Evolutionary conservation across 2,329 filamentous ascomycete genomes (phyloP), one percentile per base, ranked within the genome.

Genomic region (Monilinia aucupariae): DNA sequence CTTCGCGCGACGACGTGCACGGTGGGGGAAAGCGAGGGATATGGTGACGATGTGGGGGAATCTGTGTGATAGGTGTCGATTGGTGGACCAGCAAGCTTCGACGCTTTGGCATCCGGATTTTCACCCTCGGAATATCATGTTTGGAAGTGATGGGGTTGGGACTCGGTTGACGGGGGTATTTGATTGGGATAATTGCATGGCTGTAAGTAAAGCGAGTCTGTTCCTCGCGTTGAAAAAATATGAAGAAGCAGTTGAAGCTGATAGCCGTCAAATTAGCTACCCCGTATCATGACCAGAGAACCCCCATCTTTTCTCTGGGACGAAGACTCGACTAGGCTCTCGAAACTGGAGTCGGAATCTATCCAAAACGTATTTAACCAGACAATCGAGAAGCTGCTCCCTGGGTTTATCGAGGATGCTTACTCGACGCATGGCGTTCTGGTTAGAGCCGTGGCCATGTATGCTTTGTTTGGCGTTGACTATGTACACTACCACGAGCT

Each of bases 71-170:
- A 41, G 12, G 10, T 3, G 7, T 5, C 7, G 27, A 20, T 7
- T 55, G 6, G 15, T 4, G 5, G 25, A 13, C n/a, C 2, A 45
- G 7, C 41, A 39, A 27, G n/a, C 37, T 7, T 30, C 52, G 5
- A 13, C 13, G 43, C 52, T 55, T 43, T 55, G 37, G 25, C 52
- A 55, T 43, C 37, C 52, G 20, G 52, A 55, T 6, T 55, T 55
- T n/a, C 37, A 43, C 15, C 52, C 52, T n/a, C 30, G 52, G 4
- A 55, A 55, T 8, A 43, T 43, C 0, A n/a, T 55, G 10, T 4
- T 43, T 13, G 8, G 17, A 20, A 22, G 8, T 9, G 7, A 20
- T 20, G n/a, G 13, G 12, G 13, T 1, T 15, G 2, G 25, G 6
- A 0, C 10, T 15, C 4, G 1, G n/a, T 12, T 55, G 17, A n/a